Base-by-base conservation (phyloP, 2,329 filamentous ascomycete species). In the Trichoderma guizhouense region DNA sequence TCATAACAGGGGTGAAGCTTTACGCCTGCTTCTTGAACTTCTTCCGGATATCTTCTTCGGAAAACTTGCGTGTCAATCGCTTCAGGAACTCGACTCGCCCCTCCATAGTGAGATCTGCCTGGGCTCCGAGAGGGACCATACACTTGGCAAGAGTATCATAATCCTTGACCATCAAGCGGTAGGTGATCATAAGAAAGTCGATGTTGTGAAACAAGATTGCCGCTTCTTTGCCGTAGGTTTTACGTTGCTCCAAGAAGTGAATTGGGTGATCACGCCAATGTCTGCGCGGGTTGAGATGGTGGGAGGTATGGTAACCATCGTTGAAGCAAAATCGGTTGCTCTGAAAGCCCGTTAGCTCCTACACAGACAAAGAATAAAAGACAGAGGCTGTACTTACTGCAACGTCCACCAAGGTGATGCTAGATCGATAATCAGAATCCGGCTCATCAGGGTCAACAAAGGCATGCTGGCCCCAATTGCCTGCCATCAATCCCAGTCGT, bases 381-480 rank as follows among this genome's bases (percentile, higher is more conserved):
- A 14, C 14, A 34, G 8, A 26, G 28, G n/a, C 1, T 47, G n/a
- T 47, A 82, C 90, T 82, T 86, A 94, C 92, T 7, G 91, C 86
- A 7, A 95, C 92, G 77, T 95, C 93, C 69, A 95, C 90, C 28
- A 95, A 79, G 0, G 93, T 95, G 74, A 95, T 92, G 79, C 92
- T 94, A 0, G 91, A 93, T 43, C 92, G 86, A 76, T 90, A 95
- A 78, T 95, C 92, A 0, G 92, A 94, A 76, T 93, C 88, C 0
- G 93, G 93, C 75, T 93, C 90, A 14, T 89, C 83, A 24, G 90
- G 88, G 76, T 95, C 92, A 7, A 95, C 92, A 74, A 95, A 90
- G 1, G 92, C 92, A 79, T 95, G 93, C 79, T 95, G 93, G 4
- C 92, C 93, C 92, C 92, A 95, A 78, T 95, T 95, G 1, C 93